Percentiles rank a stretch among this genome's conserved stretches.
phyloP scores from a whole-genome alignment of 2,329 filamentous ascomycete genomes.

The Microcera coccophila region DNA sequence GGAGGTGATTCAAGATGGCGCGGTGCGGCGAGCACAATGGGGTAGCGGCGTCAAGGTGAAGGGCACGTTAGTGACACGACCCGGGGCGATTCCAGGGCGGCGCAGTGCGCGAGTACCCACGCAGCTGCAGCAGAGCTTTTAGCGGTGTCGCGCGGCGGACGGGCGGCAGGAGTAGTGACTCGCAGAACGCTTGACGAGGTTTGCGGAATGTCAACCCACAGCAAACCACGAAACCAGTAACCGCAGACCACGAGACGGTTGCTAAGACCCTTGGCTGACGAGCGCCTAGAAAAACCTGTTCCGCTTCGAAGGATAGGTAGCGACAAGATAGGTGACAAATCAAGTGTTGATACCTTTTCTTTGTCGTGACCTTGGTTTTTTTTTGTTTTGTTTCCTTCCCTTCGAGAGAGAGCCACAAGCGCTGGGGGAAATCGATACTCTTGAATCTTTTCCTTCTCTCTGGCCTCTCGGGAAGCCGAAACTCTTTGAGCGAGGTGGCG shows the following conservation, averaged over 20 bases:
- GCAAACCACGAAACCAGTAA: background rate
- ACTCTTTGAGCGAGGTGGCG: constrained; percentile 13
- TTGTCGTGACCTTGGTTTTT: too few relatives aligned
- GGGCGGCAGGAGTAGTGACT: background rate
- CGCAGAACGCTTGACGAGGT: background rate
- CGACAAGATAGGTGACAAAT: too few relatives aligned
- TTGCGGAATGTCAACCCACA: background rate
- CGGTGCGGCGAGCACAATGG: constrained; percentile 18
- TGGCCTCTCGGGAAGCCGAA: constrained; percentile 1
- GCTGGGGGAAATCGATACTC: background rate
- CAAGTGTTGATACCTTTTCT: too few relatives aligned
- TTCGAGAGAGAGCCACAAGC: background rate
- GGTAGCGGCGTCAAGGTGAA: constrained; percentile 19
- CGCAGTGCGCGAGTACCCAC: constrained; percentile 1
- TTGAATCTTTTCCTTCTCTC: too few relatives aligned
- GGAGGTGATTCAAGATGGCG: constrained; percentile 4
- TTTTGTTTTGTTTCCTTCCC: background rate
- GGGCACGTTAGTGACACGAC: background rate
- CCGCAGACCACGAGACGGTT: constrained; percentile 1
- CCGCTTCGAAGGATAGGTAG: background rate
- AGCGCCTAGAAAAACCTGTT: background rate
- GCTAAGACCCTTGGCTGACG: background rate
- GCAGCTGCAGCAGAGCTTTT: constrained; percentile 1
- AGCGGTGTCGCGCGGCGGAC: constrained; percentile 5
- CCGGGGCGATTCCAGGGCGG: background rate